phyloP scores from a whole-genome alignment of 148 eudicot genomes.

The Rhododendron simsii region DNA sequence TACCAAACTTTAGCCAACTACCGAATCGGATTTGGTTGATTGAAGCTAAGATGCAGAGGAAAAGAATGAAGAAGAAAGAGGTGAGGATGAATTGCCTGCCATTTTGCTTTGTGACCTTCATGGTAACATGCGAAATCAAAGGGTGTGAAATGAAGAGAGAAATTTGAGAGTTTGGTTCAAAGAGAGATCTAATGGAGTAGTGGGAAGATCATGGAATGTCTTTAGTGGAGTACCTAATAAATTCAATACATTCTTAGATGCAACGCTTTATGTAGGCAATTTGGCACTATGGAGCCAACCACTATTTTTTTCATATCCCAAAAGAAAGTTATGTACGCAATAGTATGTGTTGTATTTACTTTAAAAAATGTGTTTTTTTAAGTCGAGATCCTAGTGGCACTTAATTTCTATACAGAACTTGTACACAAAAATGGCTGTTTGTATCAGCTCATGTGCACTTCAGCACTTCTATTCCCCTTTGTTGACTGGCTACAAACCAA shows the following conservation, averaged over 20 bases:
- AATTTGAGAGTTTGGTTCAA: background rate
- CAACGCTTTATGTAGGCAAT: slow-evolving; percentile 18
- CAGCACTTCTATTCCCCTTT: too few species aligned
- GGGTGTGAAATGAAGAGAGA: background rate
- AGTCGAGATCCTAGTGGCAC: too few species aligned
- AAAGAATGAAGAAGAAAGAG: slow-evolving; percentile 55
- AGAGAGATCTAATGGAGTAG: background rate
- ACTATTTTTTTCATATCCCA: slow-evolving; percentile 5
- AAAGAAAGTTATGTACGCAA: too few species aligned
- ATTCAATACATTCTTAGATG: background rate
- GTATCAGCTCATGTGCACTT: too few species aligned
- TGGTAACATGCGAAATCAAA: slow-evolving; percentile 14
- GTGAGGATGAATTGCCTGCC: slow-evolving; percentile 55
- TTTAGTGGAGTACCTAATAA: background rate
- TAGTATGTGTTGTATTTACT: too few species aligned
- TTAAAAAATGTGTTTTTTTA: too few species aligned
- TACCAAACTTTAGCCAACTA: slow-evolving; percentile 28
- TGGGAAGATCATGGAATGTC: background rate
- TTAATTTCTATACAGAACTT: too few species aligned
- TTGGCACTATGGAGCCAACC: slow-evolving; percentile 11
- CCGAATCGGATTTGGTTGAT: slow-evolving; percentile 57
- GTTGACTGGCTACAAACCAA: too few species aligned
- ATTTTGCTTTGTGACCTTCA: slow-evolving; percentile 32
- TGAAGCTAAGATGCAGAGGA: slow-evolving; percentile 71
- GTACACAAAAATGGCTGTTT: too few species aligned